phyloP scores from a whole-genome alignment of 176 grass and related monocot genomes.

The Puccinellia tenuiflora region DNA sequence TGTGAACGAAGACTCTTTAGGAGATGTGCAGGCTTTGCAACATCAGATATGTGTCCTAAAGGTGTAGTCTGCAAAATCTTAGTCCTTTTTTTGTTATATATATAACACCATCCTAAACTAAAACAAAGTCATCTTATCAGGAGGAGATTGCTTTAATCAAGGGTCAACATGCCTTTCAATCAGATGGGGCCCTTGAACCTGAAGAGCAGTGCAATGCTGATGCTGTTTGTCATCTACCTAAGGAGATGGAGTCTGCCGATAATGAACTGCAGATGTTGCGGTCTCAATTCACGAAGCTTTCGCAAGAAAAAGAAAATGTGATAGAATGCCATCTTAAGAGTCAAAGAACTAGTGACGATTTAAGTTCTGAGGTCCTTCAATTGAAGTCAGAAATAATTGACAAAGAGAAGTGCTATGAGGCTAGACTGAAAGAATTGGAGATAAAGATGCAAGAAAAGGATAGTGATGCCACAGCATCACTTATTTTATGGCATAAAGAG shows the following conservation, averaged over 20 bases:
- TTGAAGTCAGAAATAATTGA: constrained; percentile 48
- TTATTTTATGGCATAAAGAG: constrained; percentile 43
- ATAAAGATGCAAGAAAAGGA: constrained; percentile 43
- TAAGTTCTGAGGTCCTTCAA: constrained; percentile 38
- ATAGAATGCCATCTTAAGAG: constrained; percentile 22
- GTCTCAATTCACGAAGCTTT: constrained; percentile 20
- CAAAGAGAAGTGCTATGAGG: constrained; percentile 46
- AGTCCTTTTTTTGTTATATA: constrained; percentile 1
- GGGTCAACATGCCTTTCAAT: constrained; percentile 34
- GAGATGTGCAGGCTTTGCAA: constrained; percentile 67
- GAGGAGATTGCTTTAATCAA: constrained; percentile 76
- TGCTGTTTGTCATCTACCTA: constrained; percentile 25
- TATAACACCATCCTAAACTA: not conserved
- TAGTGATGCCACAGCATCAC: constrained; percentile 13
- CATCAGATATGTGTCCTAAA: constrained; percentile 84
- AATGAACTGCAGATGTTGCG: constrained; percentile 33
- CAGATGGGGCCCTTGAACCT: not conserved
- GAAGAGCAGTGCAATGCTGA: constrained; percentile 6
- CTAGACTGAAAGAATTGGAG: constrained; percentile 49
- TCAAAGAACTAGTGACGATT: constrained; percentile 28
- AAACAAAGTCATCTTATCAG: constrained; percentile 43
- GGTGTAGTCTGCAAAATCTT: constrained; percentile 43
- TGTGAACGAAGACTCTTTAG: constrained; percentile 89
- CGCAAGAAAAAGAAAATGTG: constrained; percentile 44
- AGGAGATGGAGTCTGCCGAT: constrained; percentile 45